Evolutionary conservation across 116 monocot genomes (phyloP).

Genomic region (Dioscorea cayenensis): DNA sequence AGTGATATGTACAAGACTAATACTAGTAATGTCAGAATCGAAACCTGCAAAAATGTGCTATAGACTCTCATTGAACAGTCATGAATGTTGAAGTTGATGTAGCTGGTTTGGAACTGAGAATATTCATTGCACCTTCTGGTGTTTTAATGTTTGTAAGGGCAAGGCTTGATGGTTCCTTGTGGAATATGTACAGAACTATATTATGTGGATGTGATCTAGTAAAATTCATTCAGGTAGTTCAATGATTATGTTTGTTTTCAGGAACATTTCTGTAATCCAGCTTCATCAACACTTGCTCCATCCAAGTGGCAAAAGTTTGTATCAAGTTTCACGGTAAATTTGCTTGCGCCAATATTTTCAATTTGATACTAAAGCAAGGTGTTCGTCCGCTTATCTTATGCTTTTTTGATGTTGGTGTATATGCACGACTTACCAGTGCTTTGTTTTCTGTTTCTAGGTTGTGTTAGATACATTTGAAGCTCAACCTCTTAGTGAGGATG

Average conservation of each 20-base stretch:
- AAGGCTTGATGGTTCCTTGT: too few species aligned
- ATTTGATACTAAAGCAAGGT: neutral
- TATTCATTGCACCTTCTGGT: too few species aligned
- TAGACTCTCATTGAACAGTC: too few species aligned
- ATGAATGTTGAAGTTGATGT: too few species aligned
- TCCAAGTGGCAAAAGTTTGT: conserved; percentile 92
- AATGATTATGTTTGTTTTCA: conserved; percentile 20
- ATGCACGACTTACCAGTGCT: neutral
- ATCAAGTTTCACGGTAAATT: conserved; percentile 52
- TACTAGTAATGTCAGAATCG: too few species aligned
- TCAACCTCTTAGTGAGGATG: conserved; percentile 91
- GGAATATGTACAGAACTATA: too few species aligned
- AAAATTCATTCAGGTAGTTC: neutral
- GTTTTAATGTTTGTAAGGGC: too few species aligned
- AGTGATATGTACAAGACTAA: too few species aligned
- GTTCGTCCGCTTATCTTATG: neutral
- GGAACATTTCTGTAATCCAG: conserved; percentile 85
- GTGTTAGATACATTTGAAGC: conserved; percentile 96
- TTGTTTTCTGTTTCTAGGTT: conserved; percentile 36
- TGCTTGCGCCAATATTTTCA: neutral
- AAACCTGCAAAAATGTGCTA: too few species aligned
- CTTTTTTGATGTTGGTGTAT: neutral
- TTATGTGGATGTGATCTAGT: too few species aligned
- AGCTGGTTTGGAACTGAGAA: too few species aligned
- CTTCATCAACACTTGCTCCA: conserved; percentile 40